Conservation (phyloP, 768 basidiomycete genomes). For the Pisolithus sp. region DNA sequence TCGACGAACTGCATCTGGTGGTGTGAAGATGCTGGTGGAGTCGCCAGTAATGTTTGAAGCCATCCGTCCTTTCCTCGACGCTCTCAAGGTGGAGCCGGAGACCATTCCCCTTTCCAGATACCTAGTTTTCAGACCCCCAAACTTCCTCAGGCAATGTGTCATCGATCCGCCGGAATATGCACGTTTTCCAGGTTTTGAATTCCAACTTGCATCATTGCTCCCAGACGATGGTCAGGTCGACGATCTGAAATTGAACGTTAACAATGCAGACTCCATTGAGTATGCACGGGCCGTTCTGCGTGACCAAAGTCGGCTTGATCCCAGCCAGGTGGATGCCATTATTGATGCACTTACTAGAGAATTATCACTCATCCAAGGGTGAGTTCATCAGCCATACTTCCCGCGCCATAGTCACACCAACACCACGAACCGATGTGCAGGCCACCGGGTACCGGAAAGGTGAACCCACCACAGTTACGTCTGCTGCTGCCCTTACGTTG, state of each 20-base stretch:
- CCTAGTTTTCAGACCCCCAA: constrained; percentile 39
- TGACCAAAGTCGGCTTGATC: constrained; percentile 50
- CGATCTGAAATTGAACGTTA: constrained; percentile 36
- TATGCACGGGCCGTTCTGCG: constrained; percentile 42
- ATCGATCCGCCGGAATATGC: constrained; percentile 54
- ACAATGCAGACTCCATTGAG: constrained; percentile 38
- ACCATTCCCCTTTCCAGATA: constrained; percentile 48
- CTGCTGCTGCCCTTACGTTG: not conserved
- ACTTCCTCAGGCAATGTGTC: constrained; percentile 26
- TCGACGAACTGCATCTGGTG: constrained; percentile 18
- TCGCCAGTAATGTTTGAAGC: constrained; percentile 62
- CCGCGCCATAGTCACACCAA: not conserved
- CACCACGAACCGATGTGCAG: constrained; percentile 25
- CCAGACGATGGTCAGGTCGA: constrained; percentile 31
- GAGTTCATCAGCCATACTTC: constrained; percentile 6
- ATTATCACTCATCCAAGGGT: constrained; percentile 71
- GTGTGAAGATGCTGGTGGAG: constrained; percentile 44
- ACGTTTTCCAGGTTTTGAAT: constrained; percentile 46
- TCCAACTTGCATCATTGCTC: constrained; percentile 52
- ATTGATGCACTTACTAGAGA: constrained; percentile 55
- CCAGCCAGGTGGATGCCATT: constrained; percentile 66
- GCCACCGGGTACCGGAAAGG: constrained; percentile 78
- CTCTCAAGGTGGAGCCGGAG: constrained; percentile 52
- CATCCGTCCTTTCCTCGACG: constrained; percentile 61
- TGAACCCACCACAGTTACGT: constrained; percentile 13